A percentile compares a stretch with the other conserved stretches of the same genome.
Evolutionary conservation across 768 basidiomycete species (phyloP).

Genomic region (Sistotremastrum suecicum): DNA sequence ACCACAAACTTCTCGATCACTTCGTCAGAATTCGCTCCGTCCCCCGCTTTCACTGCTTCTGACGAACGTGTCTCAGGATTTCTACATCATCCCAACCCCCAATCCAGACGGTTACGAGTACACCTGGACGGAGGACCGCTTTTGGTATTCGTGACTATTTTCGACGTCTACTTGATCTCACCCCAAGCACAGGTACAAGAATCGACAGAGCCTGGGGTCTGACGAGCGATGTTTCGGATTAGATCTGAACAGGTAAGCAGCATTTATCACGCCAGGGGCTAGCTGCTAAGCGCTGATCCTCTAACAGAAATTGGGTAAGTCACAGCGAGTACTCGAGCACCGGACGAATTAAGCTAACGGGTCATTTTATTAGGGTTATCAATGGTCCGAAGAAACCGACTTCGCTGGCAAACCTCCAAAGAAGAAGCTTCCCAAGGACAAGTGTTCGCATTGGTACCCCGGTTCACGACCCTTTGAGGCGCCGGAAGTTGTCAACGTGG

Average conservation of each 20-base stretch:
- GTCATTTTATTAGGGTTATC: conserved; percentile 39
- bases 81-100: conserved; percentile 52
- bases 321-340: not conserved
- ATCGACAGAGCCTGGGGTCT: conserved; percentile 39
- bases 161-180: not conserved
- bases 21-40: conserved; percentile 27
- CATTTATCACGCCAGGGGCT: conserved; percentile 2
- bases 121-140: conserved; percentile 55
- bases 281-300: not conserved
- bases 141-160: conserved; percentile 29
- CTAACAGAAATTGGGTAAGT: conserved; percentile 45
- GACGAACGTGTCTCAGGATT: conserved; percentile 25
- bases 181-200: conserved; percentile 44
- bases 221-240: conserved; percentile 46
- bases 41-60: conserved; percentile 2
- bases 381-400: conserved; percentile 37
- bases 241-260: conserved; percentile 58
- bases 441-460: conserved; percentile 68
- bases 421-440: conserved; percentile 23
- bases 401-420: conserved; percentile 9
- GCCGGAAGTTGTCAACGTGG: conserved; percentile 61
- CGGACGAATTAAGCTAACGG: not conserved
- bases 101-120: conserved; percentile 67
- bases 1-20: conserved; percentile 29
- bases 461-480: conserved; percentile 64